Conservation (phyloP, 176 grass and related monocot species). For the Chrysopogon serrulatus region DNA sequence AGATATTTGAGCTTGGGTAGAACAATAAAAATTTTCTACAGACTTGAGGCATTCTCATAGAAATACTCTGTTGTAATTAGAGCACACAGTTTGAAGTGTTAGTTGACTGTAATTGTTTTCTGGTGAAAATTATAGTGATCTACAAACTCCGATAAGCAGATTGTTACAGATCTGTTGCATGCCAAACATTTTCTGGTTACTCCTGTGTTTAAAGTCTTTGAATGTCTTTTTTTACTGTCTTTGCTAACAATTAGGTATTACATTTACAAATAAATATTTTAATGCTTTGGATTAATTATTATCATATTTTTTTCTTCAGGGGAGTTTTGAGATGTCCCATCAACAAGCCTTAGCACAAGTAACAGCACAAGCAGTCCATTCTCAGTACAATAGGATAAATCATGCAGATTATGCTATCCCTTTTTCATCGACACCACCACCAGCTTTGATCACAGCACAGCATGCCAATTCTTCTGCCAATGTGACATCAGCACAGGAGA, state of each 20-base stretch:
- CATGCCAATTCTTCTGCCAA: slow-evolving; percentile 26
- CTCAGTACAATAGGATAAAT: slow-evolving; percentile 48
- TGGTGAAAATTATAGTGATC: not conserved
- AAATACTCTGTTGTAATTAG: not conserved
- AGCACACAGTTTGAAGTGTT: not conserved
- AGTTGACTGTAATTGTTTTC: not conserved
- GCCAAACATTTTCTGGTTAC: not conserved
- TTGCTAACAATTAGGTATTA: not conserved
- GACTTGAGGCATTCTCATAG: not conserved
- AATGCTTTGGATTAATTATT: not conserved
- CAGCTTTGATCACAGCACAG: slow-evolving; percentile 17
- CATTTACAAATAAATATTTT: not conserved
- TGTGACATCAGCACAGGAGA: slow-evolving; percentile 33
- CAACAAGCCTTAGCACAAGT: slow-evolving; percentile 95
- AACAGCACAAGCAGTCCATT: slow-evolving; percentile 72
- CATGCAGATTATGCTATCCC: slow-evolving; percentile 46
- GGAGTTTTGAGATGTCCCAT: slow-evolving; percentile 88
- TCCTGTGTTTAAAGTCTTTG: not conserved
- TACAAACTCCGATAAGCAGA: not conserved
- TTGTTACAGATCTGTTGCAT: not conserved
- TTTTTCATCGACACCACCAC: slow-evolving; percentile 21
- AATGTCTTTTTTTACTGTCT: not conserved
- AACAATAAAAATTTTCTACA: not conserved
- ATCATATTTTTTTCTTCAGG: slow-evolving; percentile 36
- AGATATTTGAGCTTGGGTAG: not conserved